Conservation (phyloP, 768 basidiomycete genomes). For the Boletus coccyginus region DNA sequence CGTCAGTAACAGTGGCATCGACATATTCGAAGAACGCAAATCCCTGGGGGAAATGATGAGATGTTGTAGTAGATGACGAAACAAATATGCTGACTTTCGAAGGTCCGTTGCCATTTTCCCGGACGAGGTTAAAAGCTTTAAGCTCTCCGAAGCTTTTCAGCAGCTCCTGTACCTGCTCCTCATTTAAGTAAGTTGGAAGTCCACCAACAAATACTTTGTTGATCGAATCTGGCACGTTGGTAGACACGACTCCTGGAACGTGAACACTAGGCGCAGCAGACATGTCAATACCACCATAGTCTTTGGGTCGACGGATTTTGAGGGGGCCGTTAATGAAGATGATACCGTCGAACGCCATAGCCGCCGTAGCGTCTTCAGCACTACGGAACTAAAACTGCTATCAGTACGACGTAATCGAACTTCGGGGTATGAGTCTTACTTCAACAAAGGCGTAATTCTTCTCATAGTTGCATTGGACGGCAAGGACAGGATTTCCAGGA, state of each 20-base stretch:
- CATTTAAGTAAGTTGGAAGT: slow-evolving; percentile 91
- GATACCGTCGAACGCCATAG: slow-evolving; percentile 97
- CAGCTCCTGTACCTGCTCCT: slow-evolving; percentile 98
- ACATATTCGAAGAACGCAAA: slow-evolving; percentile 99
- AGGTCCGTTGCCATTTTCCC: slow-evolving; percentile 84
- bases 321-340: slow-evolving; percentile 95
- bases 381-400: slow-evolving; percentile 79
- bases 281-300: slow-evolving; percentile 82
- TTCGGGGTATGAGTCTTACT: slow-evolving; percentile 44
- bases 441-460: slow-evolving; percentile 99
- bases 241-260: slow-evolving; percentile 94
- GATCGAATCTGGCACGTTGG: slow-evolving; percentile 94
- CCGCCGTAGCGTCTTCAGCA: slow-evolving; percentile 93
- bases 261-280: slow-evolving; percentile 61
- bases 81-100: slow-evolving; percentile 64
- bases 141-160: slow-evolving; percentile 97
- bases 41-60: slow-evolving; percentile 52
- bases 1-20: slow-evolving; percentile 83
- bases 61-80: not conserved
- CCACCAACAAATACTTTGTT: slow-evolving; percentile 99
- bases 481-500: slow-evolving; percentile 86
- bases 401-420: slow-evolving; percentile 6
- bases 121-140: slow-evolving; percentile 96
- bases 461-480: slow-evolving; percentile 96
- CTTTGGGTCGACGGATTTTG: slow-evolving; percentile 96